These are phyloP conservation scores for Lycium ferocissimum DNA, from an alignment of 257 asterid genomes.

Conservation along the genomic window DNA sequence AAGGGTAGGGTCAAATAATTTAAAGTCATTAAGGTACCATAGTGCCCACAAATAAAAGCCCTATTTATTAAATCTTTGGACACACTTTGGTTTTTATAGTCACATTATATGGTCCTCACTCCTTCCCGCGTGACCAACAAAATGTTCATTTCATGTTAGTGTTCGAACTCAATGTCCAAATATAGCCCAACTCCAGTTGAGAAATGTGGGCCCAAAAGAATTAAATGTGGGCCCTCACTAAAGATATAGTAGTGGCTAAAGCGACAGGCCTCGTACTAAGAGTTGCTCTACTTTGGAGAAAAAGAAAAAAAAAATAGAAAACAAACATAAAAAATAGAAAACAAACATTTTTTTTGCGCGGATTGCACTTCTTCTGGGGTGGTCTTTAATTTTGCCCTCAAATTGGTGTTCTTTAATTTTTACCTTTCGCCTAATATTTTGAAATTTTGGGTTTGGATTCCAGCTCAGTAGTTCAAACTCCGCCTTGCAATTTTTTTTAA, in stretches of 20 bases:
- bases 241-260: background rate
- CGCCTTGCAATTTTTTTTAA: too few relatives aligned
- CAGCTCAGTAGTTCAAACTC: too few relatives aligned
- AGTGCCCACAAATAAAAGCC: slow-evolving; percentile 27
- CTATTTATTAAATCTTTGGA: background rate
- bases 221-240: slow-evolving; percentile 24
- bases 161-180: slow-evolving; percentile 12
- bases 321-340: background rate
- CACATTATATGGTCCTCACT: slow-evolving; percentile 11
- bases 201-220: slow-evolving; percentile 15
- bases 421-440: too few relatives aligned
- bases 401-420: too few relatives aligned
- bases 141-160: slow-evolving; percentile 16
- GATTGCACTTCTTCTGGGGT: too few relatives aligned
- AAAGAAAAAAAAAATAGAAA: background rate
- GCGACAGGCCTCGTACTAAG: slow-evolving; percentile 18
- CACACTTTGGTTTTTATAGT: background rate
- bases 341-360: too few relatives aligned
- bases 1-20: slow-evolving; percentile 18
- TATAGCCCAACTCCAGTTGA: background rate
- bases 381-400: too few relatives aligned
- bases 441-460: too few relatives aligned
- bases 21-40: slow-evolving; percentile 24
- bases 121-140: slow-evolving; percentile 27
- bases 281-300: background rate